Percentiles rank a stretch among this genome's conserved stretches.
Conservation (phyloP, 2,329 filamentous ascomycete genomes). For the Verticillium isaacii region DNA sequence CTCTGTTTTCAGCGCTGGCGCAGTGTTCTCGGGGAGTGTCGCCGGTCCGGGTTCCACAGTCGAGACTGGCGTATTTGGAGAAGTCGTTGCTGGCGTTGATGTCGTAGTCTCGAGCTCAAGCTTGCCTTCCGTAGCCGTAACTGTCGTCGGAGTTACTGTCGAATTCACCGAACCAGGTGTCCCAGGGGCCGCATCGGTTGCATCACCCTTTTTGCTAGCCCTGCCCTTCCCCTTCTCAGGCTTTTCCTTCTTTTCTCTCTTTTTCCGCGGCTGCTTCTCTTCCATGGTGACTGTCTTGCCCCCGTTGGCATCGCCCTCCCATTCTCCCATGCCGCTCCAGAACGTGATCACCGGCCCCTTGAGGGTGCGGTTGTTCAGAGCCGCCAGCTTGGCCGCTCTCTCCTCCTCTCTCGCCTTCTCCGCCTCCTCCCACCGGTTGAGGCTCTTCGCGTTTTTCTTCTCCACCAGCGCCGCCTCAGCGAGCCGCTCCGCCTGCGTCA, state of each 20-base stretch:
- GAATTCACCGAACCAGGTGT: background rate
- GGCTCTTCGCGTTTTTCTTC: conserved; percentile 79
- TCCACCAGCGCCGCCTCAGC: conserved; percentile 80
- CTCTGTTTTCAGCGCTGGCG: conserved; percentile 1
- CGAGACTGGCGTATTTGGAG: background rate
- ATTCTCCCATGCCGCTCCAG: conserved; percentile 88
- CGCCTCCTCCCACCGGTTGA: conserved; percentile 90
- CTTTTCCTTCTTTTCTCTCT: conserved; percentile 48
- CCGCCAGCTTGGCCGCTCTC: conserved; percentile 75
- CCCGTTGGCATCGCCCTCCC: conserved; percentile 55
- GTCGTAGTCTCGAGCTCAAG: background rate
- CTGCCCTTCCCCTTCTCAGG: conserved; percentile 26
- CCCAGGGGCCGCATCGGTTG: background rate
- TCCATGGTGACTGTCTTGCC: conserved; percentile 61
- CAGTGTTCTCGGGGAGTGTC: conserved; percentile 4
- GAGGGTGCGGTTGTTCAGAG: conserved; percentile 79
- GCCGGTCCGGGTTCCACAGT: background rate
- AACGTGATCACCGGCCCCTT: conserved; percentile 86
- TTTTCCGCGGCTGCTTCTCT: conserved; percentile 49
- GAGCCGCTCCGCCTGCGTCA: conserved; percentile 84
- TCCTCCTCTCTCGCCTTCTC: conserved; percentile 87
- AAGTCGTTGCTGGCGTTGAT: background rate
- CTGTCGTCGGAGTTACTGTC: background rate
- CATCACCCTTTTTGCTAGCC: conserved; percentile 9
- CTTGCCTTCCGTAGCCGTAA: background rate